These are phyloP conservation scores for Aspergillus pseudoviridinutans DNA, from an alignment of 2,329 filamentous ascomycete species.

Conservation along the genomic window DNA sequence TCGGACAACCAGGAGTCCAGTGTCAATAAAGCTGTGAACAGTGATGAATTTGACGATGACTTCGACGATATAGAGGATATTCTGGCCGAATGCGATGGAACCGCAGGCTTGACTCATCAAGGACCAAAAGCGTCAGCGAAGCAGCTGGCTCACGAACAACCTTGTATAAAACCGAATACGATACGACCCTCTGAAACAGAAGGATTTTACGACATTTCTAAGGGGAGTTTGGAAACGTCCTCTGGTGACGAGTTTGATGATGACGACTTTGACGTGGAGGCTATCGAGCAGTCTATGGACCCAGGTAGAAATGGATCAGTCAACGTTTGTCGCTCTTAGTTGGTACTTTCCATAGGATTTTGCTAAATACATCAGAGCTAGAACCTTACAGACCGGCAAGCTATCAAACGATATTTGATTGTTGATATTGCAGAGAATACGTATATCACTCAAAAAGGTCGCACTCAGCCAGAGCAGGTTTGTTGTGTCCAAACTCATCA, in stretches of 20 bases:
- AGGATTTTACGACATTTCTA: background rate
- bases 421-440: conserved; percentile 67
- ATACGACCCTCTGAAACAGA: conserved; percentile 2
- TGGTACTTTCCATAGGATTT: conserved; percentile 28
- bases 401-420: conserved; percentile 83
- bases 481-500: conserved; percentile 15
- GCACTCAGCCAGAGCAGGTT: conserved; percentile 68
- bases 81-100: conserved; percentile 52
- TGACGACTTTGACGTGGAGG: conserved; percentile 58
- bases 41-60: conserved; percentile 66
- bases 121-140: conserved; percentile 8
- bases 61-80: conserved; percentile 60
- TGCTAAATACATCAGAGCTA: conserved; percentile 67
- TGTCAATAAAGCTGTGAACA: conserved; percentile 21
- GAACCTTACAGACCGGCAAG: conserved; percentile 59
- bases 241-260: conserved; percentile 71
- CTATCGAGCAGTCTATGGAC: conserved; percentile 58
- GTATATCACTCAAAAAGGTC: conserved; percentile 62
- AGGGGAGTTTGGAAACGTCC: conserved; percentile 32
- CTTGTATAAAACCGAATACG: conserved; percentile 2
- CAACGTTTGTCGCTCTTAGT: conserved; percentile 54
- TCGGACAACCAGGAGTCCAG: conserved; percentile 11
- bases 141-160: conserved; percentile 15
- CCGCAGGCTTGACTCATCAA: conserved; percentile 17
- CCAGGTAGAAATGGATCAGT: conserved; percentile 69